These are phyloP conservation scores for Toxoplasma gondii DNA, from an alignment of 169 alveolate species.

Conservation along the genomic window DNA sequence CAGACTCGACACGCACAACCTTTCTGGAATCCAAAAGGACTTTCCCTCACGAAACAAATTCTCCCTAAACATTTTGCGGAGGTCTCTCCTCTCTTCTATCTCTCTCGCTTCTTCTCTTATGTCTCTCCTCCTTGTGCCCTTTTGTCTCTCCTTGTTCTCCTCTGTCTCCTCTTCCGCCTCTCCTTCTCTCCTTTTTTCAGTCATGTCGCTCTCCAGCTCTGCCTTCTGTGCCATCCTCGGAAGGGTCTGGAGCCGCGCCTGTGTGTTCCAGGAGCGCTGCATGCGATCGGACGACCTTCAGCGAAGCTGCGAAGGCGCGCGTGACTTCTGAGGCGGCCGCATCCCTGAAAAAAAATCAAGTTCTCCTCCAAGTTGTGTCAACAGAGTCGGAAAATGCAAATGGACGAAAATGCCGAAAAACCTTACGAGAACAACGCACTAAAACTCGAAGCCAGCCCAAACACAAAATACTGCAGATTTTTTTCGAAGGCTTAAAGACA, in stretches of 20 bases:
- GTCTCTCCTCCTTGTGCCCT: background rate
- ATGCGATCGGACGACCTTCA: background rate
- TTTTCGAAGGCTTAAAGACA: too few relatives aligned
- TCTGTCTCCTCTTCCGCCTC: background rate
- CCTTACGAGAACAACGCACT: too few relatives aligned
- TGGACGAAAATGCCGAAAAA: too few relatives aligned
- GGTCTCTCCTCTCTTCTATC: too few relatives aligned
- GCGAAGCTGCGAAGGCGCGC: background rate
- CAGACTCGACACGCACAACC: too few relatives aligned
- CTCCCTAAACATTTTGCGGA: too few relatives aligned
- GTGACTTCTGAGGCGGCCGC: background rate
- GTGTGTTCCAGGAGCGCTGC: constrained; percentile 12
- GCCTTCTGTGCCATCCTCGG: background rate
- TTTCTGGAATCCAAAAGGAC: too few relatives aligned
- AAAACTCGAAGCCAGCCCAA: too few relatives aligned
- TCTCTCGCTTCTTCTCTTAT: too few relatives aligned
- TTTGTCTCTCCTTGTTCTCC: background rate
- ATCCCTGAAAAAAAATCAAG: background rate
- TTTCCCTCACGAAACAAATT: too few relatives aligned
- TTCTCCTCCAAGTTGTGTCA: background rate
- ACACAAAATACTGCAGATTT: too few relatives aligned
- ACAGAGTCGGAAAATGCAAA: background rate
- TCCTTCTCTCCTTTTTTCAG: background rate
- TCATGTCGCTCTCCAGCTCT: background rate
- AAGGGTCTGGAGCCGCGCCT: background rate